Evolutionary conservation across 768 basidiomycete genomes (phyloP).

Genomic region (Amanita jacksonii): DNA sequence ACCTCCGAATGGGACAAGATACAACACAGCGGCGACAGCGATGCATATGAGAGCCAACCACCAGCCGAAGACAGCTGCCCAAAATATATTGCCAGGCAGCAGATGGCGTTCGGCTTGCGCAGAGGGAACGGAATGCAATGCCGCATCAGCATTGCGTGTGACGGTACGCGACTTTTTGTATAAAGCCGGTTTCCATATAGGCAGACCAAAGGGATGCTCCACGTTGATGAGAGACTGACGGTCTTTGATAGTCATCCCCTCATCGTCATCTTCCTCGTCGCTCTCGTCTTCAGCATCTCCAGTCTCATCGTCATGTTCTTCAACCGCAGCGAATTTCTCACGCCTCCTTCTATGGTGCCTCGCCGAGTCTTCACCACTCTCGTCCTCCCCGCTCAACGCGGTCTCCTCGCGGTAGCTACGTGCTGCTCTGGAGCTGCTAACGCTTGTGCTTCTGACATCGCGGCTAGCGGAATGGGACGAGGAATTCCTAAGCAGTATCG

Average conservation of each 20-base stretch:
- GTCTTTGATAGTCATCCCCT: slow-evolving; percentile 88
- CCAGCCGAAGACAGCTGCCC: slow-evolving; percentile 88
- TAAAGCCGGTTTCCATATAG: slow-evolving; percentile 98
- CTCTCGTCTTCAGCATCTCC: slow-evolving; percentile 24
- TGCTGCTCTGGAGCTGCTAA: slow-evolving; percentile 46
- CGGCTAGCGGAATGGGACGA: slow-evolving; percentile 43
- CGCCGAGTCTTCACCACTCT: slow-evolving; percentile 31
- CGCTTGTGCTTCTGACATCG: slow-evolving; percentile 48
- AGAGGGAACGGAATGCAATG: slow-evolving; percentile 85
- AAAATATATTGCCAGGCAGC: slow-evolving; percentile 89
- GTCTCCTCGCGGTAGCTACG: slow-evolving; percentile 38
- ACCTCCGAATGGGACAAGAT: slow-evolving; percentile 71
- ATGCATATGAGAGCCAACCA: slow-evolving; percentile 78
- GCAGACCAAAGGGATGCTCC: slow-evolving; percentile 97
- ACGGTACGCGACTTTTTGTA: slow-evolving; percentile 98
- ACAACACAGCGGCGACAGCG: slow-evolving; percentile 55
- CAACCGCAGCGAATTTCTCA: slow-evolving; percentile 35
- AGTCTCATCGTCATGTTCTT: slow-evolving; percentile 23
- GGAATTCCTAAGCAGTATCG: slow-evolving; percentile 36
- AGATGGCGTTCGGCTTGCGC: slow-evolving; percentile 91
- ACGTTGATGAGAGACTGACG: slow-evolving; percentile 98
- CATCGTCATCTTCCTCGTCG: slow-evolving; percentile 41
- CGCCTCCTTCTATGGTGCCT: slow-evolving; percentile 19
- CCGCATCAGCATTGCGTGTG: slow-evolving; percentile 92
- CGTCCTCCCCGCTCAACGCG: slow-evolving; percentile 44